Percentiles rank a stretch among this genome's conserved stretches.
Conservation (phyloP, 2,329 filamentous ascomycete species). For the Alternaria dauci region DNA sequence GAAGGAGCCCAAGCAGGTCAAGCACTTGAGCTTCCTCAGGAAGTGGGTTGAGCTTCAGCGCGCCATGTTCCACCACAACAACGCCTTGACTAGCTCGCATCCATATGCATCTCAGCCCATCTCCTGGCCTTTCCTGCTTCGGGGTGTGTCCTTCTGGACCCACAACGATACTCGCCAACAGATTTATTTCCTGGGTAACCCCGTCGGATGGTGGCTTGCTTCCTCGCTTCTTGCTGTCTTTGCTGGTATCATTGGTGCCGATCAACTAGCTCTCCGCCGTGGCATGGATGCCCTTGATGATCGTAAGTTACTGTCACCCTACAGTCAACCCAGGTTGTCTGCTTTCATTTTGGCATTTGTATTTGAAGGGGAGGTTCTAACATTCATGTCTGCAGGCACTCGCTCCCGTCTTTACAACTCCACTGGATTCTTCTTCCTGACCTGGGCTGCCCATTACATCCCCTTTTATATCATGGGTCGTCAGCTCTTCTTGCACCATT, state of each 20-base stretch:
- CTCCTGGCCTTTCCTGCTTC: constrained; percentile 96
- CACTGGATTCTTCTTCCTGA: constrained; percentile 98
- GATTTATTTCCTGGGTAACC: constrained; percentile 98
- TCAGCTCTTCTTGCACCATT: constrained; percentile 97
- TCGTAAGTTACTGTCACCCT: constrained; percentile 69
- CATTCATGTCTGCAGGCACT: constrained; percentile 65
- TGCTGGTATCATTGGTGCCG: constrained; percentile 87
- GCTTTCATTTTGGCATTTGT: constrained; percentile 11
- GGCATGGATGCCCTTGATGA: constrained; percentile 92
- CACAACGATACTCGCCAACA: constrained; percentile 93
- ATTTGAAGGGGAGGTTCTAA: constrained; percentile 16
- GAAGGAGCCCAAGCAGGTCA: constrained; percentile 80
- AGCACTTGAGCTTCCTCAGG: constrained; percentile 83
- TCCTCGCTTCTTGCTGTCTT: constrained; percentile 93
- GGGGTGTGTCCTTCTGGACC: constrained; percentile 99
- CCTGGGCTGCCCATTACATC: constrained; percentile 96
- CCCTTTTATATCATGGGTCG: constrained; percentile 98
- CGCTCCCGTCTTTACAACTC: constrained; percentile 97
- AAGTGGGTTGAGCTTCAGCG: constrained; percentile 98
- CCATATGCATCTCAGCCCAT: constrained; percentile 95
- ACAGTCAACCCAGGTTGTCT: constrained; percentile 3
- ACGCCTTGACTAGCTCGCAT: constrained; percentile 94
- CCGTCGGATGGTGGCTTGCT: constrained; percentile 95
- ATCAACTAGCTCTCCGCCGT: constrained; percentile 91
- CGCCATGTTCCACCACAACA: constrained; percentile 99